Conservation (phyloP, 176 grass and related monocot genomes). For the Thinopyrum elongatum region DNA sequence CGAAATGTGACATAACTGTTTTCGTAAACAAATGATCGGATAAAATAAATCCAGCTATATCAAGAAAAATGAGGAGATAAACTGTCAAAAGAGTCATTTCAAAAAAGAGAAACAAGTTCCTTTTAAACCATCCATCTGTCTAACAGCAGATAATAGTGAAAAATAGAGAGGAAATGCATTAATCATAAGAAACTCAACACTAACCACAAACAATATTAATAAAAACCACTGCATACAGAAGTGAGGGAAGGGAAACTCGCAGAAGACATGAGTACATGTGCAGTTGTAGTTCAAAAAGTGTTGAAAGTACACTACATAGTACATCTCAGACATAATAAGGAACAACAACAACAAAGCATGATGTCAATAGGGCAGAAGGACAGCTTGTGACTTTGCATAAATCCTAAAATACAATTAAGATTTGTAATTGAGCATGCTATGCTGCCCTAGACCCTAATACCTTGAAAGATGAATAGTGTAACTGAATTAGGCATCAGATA, state of each 20-base stretch:
- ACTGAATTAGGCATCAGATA: neutral
- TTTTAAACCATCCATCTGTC: neutral
- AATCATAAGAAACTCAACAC: neutral
- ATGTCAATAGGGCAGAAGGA: neutral
- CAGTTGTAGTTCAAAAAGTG: neutral
- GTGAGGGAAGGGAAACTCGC: neutral
- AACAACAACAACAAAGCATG: neutral
- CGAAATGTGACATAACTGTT: neutral
- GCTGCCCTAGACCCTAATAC: neutral
- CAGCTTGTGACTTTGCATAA: neutral
- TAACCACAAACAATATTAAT: neutral
- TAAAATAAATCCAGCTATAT: neutral
- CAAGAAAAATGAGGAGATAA: neutral
- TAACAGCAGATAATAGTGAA: neutral
- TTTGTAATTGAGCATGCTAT: neutral
- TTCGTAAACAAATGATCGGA: neutral
- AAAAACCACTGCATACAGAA: neutral
- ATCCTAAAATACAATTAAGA: neutral
- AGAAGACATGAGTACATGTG: neutral
- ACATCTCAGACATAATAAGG: neutral
- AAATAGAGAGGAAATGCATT: neutral
- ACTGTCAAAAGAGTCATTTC: neutral
- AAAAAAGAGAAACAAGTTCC: neutral
- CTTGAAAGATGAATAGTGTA: neutral
- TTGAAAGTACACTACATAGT: neutral